Base-by-base conservation (phyloP, 805 yeast genomes). In the Jamesozyma jinghongensis region DNA sequence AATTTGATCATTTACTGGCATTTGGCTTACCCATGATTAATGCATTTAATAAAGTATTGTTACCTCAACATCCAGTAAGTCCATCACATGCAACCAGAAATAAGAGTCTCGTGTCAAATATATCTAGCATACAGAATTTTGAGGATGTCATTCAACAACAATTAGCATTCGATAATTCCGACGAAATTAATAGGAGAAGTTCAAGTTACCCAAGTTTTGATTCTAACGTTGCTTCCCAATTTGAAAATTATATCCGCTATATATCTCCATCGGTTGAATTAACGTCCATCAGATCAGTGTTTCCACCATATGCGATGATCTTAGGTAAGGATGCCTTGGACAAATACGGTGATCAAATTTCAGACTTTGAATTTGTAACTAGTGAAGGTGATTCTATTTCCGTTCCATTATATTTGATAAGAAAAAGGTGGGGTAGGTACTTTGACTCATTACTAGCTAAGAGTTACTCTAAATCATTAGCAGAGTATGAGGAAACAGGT, bases 281-380 rank as follows among this genome's bases (percentile, higher is more conserved):
- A 47, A 74, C 81, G 13, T 75, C 81, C 2, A 74, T 79, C 22
- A 63, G 77, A 34, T 44, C 52, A 4, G 80, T 80, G 0, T 79
- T 82, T 50, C 86, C 90, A 2, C 76, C 85, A 1, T 77, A 81
- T 40, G 87, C 92, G 0, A 79, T 83, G 45, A 81, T 88, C 0
- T 61, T 84, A 32, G 92, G 92, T 3, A 72, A 85, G 52, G 80
- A 75, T 52, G 84, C 86, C 0, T 71, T 80, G 50, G 85, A 79
- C 49, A 65, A 83, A 34, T 79, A 69, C 55, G 81, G 83, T 0
- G 70, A 70, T 29, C 65, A 79, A 12, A 59, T 82, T 5, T 70
- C 87, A 0, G 94, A 84, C 59, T 78, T 84, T 52, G 87, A 82
- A 56, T 65, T 84, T 37, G 70, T 83, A 10, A 73, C 84, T 1